These are phyloP conservation scores for Cutaneotrichosporon sp. DNA, from an alignment of 1,284 basidiomycete species.

Conservation along the genomic window DNA sequence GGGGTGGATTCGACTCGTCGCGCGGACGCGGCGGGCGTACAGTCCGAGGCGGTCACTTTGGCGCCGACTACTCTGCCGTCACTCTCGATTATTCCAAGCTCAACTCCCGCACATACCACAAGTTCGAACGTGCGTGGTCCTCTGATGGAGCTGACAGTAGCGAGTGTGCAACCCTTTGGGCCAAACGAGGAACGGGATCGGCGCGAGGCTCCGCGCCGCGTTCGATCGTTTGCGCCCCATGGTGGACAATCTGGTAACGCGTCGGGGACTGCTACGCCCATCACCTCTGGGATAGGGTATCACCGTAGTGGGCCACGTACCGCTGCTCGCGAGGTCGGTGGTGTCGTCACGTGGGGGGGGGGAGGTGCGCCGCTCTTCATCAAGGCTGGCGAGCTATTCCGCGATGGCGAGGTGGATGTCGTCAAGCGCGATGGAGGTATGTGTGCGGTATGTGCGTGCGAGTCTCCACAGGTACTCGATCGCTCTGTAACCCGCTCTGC, in stretches of 20 bases:
- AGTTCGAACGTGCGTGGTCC: constrained; percentile 38
- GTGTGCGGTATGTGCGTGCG: constrained; percentile 7
- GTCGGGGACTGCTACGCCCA: constrained; percentile 38
- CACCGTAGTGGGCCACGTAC: constrained; percentile 18
- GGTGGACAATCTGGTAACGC: not conserved
- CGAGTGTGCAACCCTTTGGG: constrained; percentile 34
- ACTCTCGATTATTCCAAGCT: constrained; percentile 44
- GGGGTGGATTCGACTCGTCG: constrained; percentile 14
- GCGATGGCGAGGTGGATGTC: constrained; percentile 48
- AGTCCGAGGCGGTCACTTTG: constrained; percentile 27
- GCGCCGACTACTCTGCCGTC: constrained; percentile 46
- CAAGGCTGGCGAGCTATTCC: constrained; percentile 53
- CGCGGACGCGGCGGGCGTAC: constrained; percentile 19
- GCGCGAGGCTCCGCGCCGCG: not conserved
- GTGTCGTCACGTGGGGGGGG: constrained; percentile 41
- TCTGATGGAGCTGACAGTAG: constrained; percentile 1
- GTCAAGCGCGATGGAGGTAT: constrained; percentile 38
- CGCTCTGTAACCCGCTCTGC: too few species aligned
- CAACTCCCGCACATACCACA: constrained; percentile 43
- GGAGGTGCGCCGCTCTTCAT: constrained; percentile 49
- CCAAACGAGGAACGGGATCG: constrained; percentile 10
- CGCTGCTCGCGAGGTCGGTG: constrained; percentile 18
- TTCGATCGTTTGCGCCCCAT: constrained; percentile 7
- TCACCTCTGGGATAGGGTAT: constrained; percentile 38
- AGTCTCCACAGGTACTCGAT: too few species aligned